Evolutionary conservation across 2,329 filamentous ascomycete genomes (phyloP), one percentile per base, ranked within the genome.

Genomic region (Chaetoscypha palmicola): DNA sequence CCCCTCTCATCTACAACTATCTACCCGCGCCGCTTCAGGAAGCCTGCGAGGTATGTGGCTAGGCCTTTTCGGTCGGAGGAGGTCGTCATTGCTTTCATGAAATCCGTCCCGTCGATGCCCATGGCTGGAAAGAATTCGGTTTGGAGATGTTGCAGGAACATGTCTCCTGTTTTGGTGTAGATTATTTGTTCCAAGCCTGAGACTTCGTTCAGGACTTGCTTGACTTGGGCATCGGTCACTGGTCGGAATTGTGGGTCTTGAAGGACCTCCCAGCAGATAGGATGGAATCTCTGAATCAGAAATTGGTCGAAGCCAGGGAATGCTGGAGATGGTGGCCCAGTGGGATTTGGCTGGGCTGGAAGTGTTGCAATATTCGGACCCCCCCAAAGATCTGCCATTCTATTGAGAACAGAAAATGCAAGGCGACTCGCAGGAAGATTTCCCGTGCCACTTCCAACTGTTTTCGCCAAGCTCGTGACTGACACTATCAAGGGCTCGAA

Each of bases 271-370:
- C 92, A 98, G 63, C 86, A 90, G 5, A 94, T 74, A 0, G 86
- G 77, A 46, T 94, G 91, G 68, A 98, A 95, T 17, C 85, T 79
- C 33, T 86, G 79, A 46, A 97, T 85, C 66, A 95, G 84, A 66
- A 95, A 97, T 45, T 78, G 76, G 56, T 95, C 89, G 61, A 98
- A 98, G 5, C 92, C 91, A 2, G 90, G 86, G 21, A 98, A 80
- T 14, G 66, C 67, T 9, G 79, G 79, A 9, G 66, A 62, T 3
- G 78, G 69, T 1, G 71, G 70, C 3, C 70, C 66, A 0, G 76
- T 51, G 3, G 73, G 66, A 2, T 64, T 64, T 2, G 73, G 73
- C 45, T 73, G 74, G 37, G 70, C 64, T 11, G 72, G 67, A 33
- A 81, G 74, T 26, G 71, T 74, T 10, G 77, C 72, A 28, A 84